Conservation (phyloP, 805 yeast genomes). For the Candida odintsovae region DNA sequence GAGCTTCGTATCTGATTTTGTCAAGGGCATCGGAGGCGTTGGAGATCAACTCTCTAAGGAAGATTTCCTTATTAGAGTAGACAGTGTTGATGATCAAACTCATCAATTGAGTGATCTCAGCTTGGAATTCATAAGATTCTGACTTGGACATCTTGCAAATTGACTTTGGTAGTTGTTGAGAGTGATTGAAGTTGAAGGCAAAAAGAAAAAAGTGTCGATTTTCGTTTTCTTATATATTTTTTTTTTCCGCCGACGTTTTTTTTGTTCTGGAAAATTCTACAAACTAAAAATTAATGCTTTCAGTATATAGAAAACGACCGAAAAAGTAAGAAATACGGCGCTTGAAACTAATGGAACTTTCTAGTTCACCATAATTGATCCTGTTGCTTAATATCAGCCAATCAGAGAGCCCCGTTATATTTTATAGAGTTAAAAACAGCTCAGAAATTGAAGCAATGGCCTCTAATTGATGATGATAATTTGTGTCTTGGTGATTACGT, state of each 20-base stretch:
- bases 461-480: too few species aligned
- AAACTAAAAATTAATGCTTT: neutral
- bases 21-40: slow-evolving; percentile 99
- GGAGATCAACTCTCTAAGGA: slow-evolving; percentile 97
- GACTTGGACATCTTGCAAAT: slow-evolving; percentile 21
- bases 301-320: too few species aligned
- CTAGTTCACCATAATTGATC: too few species aligned
- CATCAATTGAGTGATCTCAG: slow-evolving; percentile 99
- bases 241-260: neutral
- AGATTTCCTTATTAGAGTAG: slow-evolving; percentile 98
- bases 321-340: neutral
- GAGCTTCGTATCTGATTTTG: slow-evolving; percentile 95
- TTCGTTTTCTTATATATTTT: slow-evolving; percentile 3
- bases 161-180: neutral
- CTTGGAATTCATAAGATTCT: slow-evolving; percentile 96
- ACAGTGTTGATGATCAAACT: slow-evolving; percentile 99
- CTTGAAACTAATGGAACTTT: neutral
- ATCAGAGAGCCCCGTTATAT: too few species aligned
- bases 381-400: too few species aligned
- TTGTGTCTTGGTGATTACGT: too few species aligned
- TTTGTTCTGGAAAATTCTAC: slow-evolving; percentile 3
- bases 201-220: neutral
- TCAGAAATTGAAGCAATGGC: too few species aligned
- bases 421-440: too few species aligned
- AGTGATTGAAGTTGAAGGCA: neutral